Base-by-base conservation (phyloP, 768 basidiomycete genomes). In the Agaricus subrufescens region DNA sequence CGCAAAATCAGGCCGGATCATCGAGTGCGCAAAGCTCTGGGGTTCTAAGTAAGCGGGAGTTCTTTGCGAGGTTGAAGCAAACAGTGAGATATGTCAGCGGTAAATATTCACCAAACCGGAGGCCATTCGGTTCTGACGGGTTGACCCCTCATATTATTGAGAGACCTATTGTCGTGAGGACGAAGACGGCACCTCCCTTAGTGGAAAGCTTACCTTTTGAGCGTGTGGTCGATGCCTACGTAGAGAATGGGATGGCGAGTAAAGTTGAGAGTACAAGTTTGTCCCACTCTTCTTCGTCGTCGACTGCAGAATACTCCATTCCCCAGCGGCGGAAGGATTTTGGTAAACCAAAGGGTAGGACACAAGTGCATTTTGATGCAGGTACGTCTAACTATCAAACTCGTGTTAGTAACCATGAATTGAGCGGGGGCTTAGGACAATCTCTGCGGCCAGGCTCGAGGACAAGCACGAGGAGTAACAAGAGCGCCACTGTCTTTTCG, bases 31-130 rank as follows among this genome's bases (percentile, higher is more conserved):
- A 66, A 62, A 79, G 76, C 55, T 78, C 85, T 7, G 80, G 77
- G 8, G 74, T 86, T 39, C 84, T 89, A 78, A 85, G 78, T 65
- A 91, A 89, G 67, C 75, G 72, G 15, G 85, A 88, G 64, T 89
- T 90, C 63, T 61, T 89, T 51, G 75, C 77, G n/a, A 79, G 73
- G 65, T 76, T 90, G 43, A 79, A 73, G 59, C 75, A 82, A 47
- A 85, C 86, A 2, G 83, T 86, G 34, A 76, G 88, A 54, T 78
- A 82, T 44, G 86, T 88, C 58, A 89, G 87, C 71, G 79, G 84
- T 64, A 83, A 75, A 65, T 82, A 78, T 61, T 69, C 69, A 26
- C 69, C 69, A 11, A 71, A 71, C 37, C 68, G 69, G 43, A 70
- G 68, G 54, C 58, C 42, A 42, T 37, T 23, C n/a, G 25, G 30